Base-by-base conservation (phyloP, 495 filamentous ascomycete species). In the Penicillium diatomitis region DNA sequence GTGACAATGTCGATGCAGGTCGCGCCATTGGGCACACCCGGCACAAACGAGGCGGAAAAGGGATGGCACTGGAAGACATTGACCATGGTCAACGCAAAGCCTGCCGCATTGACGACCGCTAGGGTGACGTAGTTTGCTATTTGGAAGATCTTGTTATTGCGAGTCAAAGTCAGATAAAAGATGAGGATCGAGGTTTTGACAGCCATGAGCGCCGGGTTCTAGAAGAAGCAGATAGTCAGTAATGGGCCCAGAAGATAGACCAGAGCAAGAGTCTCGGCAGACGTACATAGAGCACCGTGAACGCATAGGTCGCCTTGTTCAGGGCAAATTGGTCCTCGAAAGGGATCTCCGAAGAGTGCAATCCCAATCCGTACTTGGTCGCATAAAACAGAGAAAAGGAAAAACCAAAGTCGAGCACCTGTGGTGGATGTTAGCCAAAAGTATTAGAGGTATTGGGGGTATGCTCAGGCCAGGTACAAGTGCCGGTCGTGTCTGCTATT, bases 41-140 rank as follows among this genome's bases (percentile, higher is more conserved):
- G 68, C 5, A 62, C 63, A 53, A 82, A 88, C 5, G 77, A 82
- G 38, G 84, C 84, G 33, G 61, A 52, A 40, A 90, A 64, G 3
- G 91, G 91, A n/a, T 63, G 64, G 63, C 91, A 97, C 71, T 95
- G 90, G 53, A 95, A 88, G 56, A 91, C 80, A 61, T 91, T 94
- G 63, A 95, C 71, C 38, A 96, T 72, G 3, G 88, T 92, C 55
- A 97, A 69, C 8, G 87, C 83, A 4, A 83, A 54, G 6, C 90
- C 91, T 20, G 85, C 86, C 3, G 77, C 64, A 58, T 91, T 91
- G 44, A 92, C 88, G 10, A 90, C 79, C 32, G 69, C 64, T 5
- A 94, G 65, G 3, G 86, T 86, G 11, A 71, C 73, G 69, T 86
- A 85, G 27, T 84, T 87, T 3, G 79, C 75, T 67, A 80, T 78